Base-by-base conservation (phyloP, 768 basidiomycete genomes). In the Ramaria sp. region DNA sequence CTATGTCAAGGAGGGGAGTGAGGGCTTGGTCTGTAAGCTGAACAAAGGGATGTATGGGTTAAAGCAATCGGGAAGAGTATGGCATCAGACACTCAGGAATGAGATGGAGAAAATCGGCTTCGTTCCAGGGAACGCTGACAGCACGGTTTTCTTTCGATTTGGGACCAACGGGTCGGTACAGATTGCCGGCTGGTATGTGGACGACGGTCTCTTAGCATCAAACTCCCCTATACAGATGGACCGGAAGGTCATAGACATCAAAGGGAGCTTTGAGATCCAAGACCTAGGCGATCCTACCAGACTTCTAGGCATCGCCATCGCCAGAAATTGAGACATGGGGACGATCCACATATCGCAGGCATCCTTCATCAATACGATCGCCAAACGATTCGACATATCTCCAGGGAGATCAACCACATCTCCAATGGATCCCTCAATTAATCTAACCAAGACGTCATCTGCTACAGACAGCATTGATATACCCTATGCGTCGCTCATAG, bases 21-120 rank as follows among this genome's bases (percentile, higher is more conserved):
- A 59, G 18, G 57, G 56, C 27, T 47, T 36, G 15, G 61, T 59
- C 6, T 64, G 63, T 53, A 34, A 54, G 22, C 37, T 69, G 1
- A 42, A 55, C 6, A 60, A 61, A 28, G 60, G 63, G 0, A 55
- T 73, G 0, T 74, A 73, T 69, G 18, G 68, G 73, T 41, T 75
- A 5, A 32, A 32, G 10, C 30, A 32, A 32, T 32, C 30, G 10
- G 30, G 30, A n/a, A n/a, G n/a, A n/a, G n/a, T n/a, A n/a, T n/a
- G n/a, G n/a, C n/a, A n/a, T n/a, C n/a, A n/a, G n/a, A n/a, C n/a
- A n/a, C n/a, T n/a, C n/a, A n/a, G n/a, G n/a, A n/a, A n/a, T n/a
- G n/a, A n/a, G n/a, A n/a, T n/a, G n/a, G n/a, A n/a, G n/a, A n/a
- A n/a, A n/a, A n/a, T n/a, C n/a, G n/a, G n/a, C n/a, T n/a, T n/a